Evolutionary conservation across 768 basidiomycete species (phyloP), one percentile per base, ranked within the genome.

Genomic region (Naganishia vishniacii): DNA sequence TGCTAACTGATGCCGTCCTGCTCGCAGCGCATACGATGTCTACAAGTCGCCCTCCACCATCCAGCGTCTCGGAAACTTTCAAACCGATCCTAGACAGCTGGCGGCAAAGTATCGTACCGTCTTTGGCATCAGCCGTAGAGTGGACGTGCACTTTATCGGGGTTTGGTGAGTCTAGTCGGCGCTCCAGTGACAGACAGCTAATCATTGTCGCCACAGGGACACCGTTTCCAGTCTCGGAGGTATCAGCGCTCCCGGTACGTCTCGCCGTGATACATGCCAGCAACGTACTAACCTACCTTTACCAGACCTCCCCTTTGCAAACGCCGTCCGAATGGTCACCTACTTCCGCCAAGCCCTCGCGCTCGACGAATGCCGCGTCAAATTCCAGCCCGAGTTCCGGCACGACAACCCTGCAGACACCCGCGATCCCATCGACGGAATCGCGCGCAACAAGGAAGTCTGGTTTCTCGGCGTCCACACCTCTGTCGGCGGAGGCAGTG

Each of bases 291-390:
- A 7, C 15, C 15, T 37, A 37, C 34, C 34, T 37, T 37, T 15
- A 37, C 34, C 34, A 49, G 31, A 61, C 7, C 60, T 72, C 13
- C 68, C 69, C 16, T 70, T 69, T 47, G 71, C 70, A 9, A 25
- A 41, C 29, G 49, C 61, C 16, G 66, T 68, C 45, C 34, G 58
- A 15, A 29, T 49, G 26, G 70, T 75, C 47, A 53, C 40, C 8
- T 71, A 70, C 69, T 73, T 72, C 59, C 69, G 71, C 16, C 73
- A 75, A 29, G 72, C 73, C 7, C 53, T 75, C 4, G 71, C 72
- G 13, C 65, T 75, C n/a, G 66, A 75, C 47, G 73, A 75, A 61
- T 65, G 68, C 16, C 67, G 73, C 20, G 71, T 68, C 28, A 72
- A 68, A 45, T 75, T 73, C 61, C 62, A 68, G 29, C 70, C 69